These are phyloP conservation scores for Medicago ruthenica DNA, from an alignment of 306 rosid genomes.

Conservation along the genomic window DNA sequence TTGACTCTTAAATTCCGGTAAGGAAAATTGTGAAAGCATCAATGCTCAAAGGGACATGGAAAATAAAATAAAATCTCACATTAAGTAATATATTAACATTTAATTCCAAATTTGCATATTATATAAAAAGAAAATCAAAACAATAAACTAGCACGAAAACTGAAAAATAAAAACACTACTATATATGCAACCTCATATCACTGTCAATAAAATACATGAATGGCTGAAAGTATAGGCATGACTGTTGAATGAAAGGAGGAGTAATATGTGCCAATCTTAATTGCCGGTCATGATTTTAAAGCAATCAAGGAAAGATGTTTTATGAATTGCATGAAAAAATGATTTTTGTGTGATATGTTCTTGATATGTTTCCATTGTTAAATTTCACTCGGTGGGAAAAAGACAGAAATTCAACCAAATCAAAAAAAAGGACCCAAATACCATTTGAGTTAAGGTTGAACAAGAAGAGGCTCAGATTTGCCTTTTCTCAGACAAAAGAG, in stretches of 20 bases:
- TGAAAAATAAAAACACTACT: not conserved
- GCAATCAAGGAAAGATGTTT: not conserved
- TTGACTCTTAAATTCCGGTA: not conserved
- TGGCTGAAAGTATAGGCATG: not conserved
- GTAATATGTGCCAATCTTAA: not conserved
- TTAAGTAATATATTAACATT: not conserved
- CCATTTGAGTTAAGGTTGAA: constrained; percentile 1
- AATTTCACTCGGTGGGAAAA: not conserved
- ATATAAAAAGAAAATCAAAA: too few relatives aligned
- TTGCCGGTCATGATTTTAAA: not conserved
- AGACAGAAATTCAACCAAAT: not conserved
- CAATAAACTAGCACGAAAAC: not conserved
- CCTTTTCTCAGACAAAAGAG: constrained; percentile 41
- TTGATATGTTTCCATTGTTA: not conserved
- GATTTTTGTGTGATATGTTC: not conserved
- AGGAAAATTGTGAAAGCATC: not conserved
- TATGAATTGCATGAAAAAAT: not conserved
- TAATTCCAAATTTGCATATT: not conserved
- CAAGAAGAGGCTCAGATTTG: constrained; percentile 42
- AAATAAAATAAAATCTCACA: not conserved
- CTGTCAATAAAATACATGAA: constrained; percentile 12
- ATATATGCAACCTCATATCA: not conserved
- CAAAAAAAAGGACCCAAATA: not conserved
- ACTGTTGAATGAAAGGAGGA: not conserved
- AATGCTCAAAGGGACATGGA: constrained; percentile 15